A percentile compares a stretch with the other conserved stretches of the same genome.
These are phyloP conservation scores for Cardamine occulta DNA, from an alignment of 345 rosid species.

Conservation along the genomic window DNA sequence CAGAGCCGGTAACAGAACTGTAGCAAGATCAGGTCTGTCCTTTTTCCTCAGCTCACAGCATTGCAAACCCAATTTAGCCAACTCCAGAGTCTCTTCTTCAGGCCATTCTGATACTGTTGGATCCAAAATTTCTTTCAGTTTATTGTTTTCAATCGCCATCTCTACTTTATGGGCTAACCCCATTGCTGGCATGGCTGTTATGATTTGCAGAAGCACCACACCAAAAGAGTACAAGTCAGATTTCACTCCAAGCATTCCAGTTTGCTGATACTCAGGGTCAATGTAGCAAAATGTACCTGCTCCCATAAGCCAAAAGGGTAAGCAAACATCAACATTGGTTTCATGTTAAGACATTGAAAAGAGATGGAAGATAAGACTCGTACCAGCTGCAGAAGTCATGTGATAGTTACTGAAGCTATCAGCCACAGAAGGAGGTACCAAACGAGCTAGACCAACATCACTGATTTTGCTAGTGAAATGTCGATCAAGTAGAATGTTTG, in stretches of 20 bases:
- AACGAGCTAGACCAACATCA: conserved; percentile 77
- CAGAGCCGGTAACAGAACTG: conserved; percentile 67
- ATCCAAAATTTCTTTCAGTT: conserved; percentile 60
- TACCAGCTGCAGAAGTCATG: conserved; percentile 79
- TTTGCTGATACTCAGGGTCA: conserved; percentile 88
- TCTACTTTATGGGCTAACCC: conserved; percentile 63
- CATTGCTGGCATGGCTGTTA: conserved; percentile 71
- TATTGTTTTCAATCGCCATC: conserved; percentile 57
- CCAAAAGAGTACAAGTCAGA: conserved; percentile 89
- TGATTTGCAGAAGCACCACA: conserved; percentile 72
- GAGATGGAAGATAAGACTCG: conserved; percentile 19
- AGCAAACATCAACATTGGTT: conserved; percentile 36
- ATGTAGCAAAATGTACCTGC: conserved; percentile 75
- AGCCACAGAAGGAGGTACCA: conserved; percentile 58
- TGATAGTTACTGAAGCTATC: conserved; percentile 52
- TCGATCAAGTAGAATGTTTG: conserved; percentile 70
- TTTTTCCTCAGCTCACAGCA: conserved; percentile 83
- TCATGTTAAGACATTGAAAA: neutral
- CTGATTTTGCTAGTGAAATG: conserved; percentile 63
- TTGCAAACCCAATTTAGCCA: conserved; percentile 66
- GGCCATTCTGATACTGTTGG: conserved; percentile 73
- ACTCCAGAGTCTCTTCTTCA: conserved; percentile 56
- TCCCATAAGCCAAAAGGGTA: conserved; percentile 24
- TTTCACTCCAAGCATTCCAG: conserved; percentile 80
- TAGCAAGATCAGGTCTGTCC: conserved; percentile 77